Conservation (phyloP, 345 rosid species). For the Eucalyptus tenuipes region DNA sequence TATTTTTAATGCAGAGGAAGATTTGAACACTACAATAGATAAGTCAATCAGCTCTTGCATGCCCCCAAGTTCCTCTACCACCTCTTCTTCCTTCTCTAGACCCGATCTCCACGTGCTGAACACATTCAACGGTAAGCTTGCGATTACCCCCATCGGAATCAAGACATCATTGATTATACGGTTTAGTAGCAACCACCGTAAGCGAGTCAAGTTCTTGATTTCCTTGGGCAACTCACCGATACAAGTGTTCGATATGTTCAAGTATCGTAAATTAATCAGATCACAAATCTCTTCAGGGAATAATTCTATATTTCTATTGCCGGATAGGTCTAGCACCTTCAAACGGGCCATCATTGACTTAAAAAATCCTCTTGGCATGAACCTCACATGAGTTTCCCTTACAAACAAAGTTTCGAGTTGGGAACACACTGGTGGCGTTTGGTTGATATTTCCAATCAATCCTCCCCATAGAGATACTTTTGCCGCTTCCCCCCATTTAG, state of each 20-base stretch:
- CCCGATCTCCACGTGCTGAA: rapidly evolving
- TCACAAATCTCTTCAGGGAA: not conserved
- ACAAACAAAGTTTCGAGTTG: not conserved
- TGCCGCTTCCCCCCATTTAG: no score
- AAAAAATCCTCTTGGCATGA: not conserved
- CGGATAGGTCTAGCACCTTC: not conserved
- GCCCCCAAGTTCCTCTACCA: not conserved
- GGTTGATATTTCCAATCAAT: no score
- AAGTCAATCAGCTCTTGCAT: not conserved
- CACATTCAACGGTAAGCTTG: not conserved
- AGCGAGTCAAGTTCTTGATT: not conserved
- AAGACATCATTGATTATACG: rapidly evolving
- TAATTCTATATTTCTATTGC: rapidly evolving
- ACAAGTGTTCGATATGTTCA: rapidly evolving
- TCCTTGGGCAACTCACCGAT: not conserved
- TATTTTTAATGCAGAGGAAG: not conserved
- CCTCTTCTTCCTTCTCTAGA: not conserved
- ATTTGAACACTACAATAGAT: rapidly evolving
- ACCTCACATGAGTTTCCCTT: rapidly evolving
- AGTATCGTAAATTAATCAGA: no score
- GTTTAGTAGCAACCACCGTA: not conserved
- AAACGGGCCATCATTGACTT: rapidly evolving
- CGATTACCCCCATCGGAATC: rapidly evolving
- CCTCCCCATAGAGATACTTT: no score
- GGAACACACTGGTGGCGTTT: not conserved